phyloP scores from a whole-genome alignment of 768 basidiomycete species.

The Amanita phalloides region DNA sequence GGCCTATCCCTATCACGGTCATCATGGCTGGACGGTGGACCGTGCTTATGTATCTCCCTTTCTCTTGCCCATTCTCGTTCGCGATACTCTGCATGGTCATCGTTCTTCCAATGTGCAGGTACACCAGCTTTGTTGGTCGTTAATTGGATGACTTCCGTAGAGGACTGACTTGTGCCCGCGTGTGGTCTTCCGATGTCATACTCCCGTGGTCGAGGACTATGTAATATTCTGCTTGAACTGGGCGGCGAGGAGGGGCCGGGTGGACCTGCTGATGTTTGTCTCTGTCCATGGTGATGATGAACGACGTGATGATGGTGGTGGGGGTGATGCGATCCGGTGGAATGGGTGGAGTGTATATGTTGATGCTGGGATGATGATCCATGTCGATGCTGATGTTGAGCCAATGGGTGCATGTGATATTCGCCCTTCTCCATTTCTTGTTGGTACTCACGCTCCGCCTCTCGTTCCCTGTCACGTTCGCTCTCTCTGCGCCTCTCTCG shows the following conservation, averaged over 20 bases:
- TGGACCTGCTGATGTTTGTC: constrained; percentile 3
- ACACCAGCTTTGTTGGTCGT: constrained; percentile 24
- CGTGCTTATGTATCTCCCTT: constrained; percentile 7
- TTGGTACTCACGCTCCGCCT: constrained; percentile 15
- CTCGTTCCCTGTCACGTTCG: constrained; percentile 19
- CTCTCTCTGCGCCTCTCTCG: constrained; percentile 21
- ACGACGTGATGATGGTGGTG: constrained; percentile 44
- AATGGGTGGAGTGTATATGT: constrained; percentile 19
- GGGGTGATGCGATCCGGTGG: constrained; percentile 29
- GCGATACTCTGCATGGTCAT: constrained; percentile 3
- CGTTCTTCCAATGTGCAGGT: constrained; percentile 10
- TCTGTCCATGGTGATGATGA: constrained; percentile 26
- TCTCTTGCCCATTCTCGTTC: constrained; percentile 12
- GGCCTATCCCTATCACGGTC: constrained; percentile 48
- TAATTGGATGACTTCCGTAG: constrained; percentile 43
- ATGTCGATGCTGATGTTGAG: constrained; percentile 23
- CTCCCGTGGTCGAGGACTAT: constrained; percentile 18
- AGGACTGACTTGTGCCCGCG: constrained; percentile 25
- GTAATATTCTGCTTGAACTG: constrained; percentile 13
- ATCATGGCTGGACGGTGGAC: constrained; percentile 12
- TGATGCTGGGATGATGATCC: constrained; percentile 16
- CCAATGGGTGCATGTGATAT: constrained; percentile 22
- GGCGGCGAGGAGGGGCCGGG: constrained; percentile 21
- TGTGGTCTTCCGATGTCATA: constrained; percentile 24
- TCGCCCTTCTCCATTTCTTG: constrained; percentile 21